These are phyloP conservation scores for Lotus japonicus DNA, from an alignment of 306 rosid species.

Conservation along the genomic window DNA sequence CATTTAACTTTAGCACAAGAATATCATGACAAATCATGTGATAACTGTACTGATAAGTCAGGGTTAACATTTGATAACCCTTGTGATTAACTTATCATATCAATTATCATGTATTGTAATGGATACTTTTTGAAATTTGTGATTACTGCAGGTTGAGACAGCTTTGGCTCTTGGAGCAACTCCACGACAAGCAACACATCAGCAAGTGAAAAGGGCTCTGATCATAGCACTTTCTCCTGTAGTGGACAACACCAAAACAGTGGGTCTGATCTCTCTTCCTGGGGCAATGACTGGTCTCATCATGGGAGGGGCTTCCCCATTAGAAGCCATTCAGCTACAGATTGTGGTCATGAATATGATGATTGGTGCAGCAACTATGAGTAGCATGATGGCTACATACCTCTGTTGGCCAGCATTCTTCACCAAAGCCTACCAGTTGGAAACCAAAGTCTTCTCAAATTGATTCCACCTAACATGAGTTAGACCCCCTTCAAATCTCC, in stretches of 20 bases:
- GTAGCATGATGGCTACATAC: conserved; percentile 85
- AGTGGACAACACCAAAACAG: conserved; percentile 87
- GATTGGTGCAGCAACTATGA: conserved; percentile 82
- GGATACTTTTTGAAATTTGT: no score
- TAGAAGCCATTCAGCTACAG: conserved; percentile 92
- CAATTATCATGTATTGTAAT: no score
- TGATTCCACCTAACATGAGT: no score
- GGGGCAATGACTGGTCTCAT: conserved; percentile 99
- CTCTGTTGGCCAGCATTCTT: conserved; percentile 91
- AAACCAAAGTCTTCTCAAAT: conserved; percentile 56
- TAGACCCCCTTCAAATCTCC: no score
- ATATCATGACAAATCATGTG: no score
- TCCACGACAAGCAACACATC: conserved; percentile 78
- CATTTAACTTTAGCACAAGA: no score
- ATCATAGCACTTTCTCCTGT: conserved; percentile 80
- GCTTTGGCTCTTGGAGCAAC: conserved; percentile 96
- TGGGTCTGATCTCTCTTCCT: conserved; percentile 83
- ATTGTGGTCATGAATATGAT: conserved; percentile 95
- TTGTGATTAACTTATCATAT: no score
- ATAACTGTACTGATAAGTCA: no score
- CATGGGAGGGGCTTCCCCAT: conserved; percentile 97
- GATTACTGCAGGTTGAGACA: conserved; percentile 66
- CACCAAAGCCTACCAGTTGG: conserved; percentile 81
- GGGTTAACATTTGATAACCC: no score
- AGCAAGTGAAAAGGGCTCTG: conserved; percentile 81